Percentiles rank a stretch among this genome's conserved stretches.
Conservation (phyloP, 257 asterid species). For the Solanum habrochaites region DNA sequence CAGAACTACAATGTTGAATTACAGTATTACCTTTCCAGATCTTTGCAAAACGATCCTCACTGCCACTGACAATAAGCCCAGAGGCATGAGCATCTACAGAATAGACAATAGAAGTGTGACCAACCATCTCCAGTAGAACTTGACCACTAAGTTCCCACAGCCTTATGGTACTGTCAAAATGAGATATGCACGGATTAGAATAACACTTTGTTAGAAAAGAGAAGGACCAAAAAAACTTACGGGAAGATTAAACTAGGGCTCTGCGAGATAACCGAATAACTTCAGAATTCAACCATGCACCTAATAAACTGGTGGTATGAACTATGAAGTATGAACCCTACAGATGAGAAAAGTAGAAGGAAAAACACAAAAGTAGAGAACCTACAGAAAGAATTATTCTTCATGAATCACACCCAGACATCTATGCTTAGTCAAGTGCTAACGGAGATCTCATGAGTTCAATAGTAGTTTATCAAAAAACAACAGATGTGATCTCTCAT, state of each 20-base stretch:
- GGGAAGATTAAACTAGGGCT: neutral
- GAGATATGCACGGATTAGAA: conserved; percentile 11
- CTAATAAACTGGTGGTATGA: neutral
- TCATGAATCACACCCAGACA: neutral
- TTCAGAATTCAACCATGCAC: neutral
- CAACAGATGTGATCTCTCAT: neutral
- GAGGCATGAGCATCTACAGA: conserved; percentile 84
- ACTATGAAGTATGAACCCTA: neutral
- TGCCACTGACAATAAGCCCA: conserved; percentile 88
- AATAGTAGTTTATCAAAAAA: neutral
- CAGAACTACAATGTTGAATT: neutral
- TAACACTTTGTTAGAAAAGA: neutral
- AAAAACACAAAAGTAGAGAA: neutral
- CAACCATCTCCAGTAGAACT: conserved; percentile 88
- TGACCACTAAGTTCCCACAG: conserved; percentile 87
- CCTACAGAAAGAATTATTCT: neutral
- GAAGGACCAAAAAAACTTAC: neutral
- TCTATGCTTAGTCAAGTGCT: neutral
- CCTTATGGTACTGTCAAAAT: conserved; percentile 62
- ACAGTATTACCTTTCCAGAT: conserved; percentile 81
- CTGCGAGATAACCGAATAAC: neutral
- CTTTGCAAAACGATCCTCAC: conserved; percentile 89
- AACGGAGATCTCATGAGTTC: neutral
- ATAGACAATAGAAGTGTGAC: conserved; percentile 86
- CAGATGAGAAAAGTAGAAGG: neutral